Percentiles rank a stretch among this genome's conserved stretches.
Evolutionary conservation across 2,329 filamentous ascomycete species (phyloP).

Genomic region (Capronia coronata): DNA sequence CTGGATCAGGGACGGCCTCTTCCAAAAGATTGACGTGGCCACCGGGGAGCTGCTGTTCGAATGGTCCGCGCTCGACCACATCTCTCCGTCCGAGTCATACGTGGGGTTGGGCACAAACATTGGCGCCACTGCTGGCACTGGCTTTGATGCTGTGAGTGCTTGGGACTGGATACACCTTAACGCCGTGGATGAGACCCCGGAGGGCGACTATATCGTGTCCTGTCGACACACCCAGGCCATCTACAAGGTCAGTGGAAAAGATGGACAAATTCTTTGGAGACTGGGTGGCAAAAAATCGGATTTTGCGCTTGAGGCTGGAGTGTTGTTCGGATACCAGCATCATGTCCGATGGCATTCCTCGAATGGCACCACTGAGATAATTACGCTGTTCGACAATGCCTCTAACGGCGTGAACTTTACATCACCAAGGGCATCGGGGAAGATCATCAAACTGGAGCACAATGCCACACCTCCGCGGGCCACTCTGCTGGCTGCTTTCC

Average conservation of each 20-base stretch:
- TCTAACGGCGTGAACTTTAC: slow-evolving; percentile 37
- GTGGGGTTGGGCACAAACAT: slow-evolving; percentile 38
- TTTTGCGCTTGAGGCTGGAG: slow-evolving; percentile 6
- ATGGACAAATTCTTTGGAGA: slow-evolving; percentile 36
- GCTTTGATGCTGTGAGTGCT: slow-evolving; percentile 39
- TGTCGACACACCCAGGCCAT: slow-evolving; percentile 37
- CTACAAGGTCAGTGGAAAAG: slow-evolving; percentile 37
- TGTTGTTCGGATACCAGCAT: slow-evolving; percentile 38
- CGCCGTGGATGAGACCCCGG: slow-evolving; percentile 36
- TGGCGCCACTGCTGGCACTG: slow-evolving; percentile 40
- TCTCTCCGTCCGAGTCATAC: slow-evolving; percentile 44
- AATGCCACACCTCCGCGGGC: slow-evolving; percentile 32
- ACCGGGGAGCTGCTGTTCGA: slow-evolving; percentile 52
- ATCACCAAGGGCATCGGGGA: slow-evolving; percentile 34
- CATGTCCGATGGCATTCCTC: slow-evolving; percentile 36
- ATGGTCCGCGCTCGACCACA: slow-evolving; percentile 52
- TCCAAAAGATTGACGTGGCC: slow-evolving; percentile 48
- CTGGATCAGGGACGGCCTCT: slow-evolving; percentile 25
- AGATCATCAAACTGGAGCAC: slow-evolving; percentile 37
- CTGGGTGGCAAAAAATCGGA: slow-evolving; percentile 34
- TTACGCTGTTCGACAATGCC: slow-evolving; percentile 40
- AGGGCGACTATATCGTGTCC: slow-evolving; percentile 38
- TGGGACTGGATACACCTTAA: slow-evolving; percentile 43
- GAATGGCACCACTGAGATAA: slow-evolving; percentile 34
- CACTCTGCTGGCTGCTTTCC: slow-evolving; percentile 54